Base-by-base conservation (phyloP, 176 grass and related monocot species). In the Alopecurus myosuroides region DNA sequence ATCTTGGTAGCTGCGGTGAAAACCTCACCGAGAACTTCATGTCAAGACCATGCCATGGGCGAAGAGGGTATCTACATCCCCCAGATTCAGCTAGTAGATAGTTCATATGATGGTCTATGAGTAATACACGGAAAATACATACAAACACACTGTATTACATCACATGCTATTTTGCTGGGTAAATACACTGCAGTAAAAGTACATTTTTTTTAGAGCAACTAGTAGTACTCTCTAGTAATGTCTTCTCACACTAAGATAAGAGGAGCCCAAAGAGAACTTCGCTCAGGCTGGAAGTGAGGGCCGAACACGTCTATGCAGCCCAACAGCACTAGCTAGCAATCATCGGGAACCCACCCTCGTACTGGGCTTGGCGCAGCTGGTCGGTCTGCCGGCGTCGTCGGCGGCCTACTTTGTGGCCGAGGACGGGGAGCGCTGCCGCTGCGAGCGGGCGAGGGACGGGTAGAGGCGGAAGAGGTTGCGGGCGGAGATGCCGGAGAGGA, bases 401-500 rank as follows among this genome's bases (percentile, higher is more conserved):
- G 30, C 44, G 42, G 76, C 17, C 51, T 10, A 11, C 53, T 28
- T 52, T 0, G 55, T 52, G 6, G 15, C 20, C 50, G 50, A 52
- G 30, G 62, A 9, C 1, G 70, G 9, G 70, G 25, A 29, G 25
- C 25, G 7, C 23, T 46, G 41, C 7, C 25, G 7, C 13, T 46
- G 41, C 3, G 40, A 28, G 25, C 1, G 22, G 41, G 37, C 31
- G 62, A 18, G 52, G 11, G 41, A 75, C 2, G 91, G 80, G 84
- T 95, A 91, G 71, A 88, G 89, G 35, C 88, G 84, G 77, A 97
- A 96, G 84, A 92, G 79, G 67, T 82, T 94, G 74, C 91, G 85
- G 14, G 97, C 97, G 57, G 97, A 99, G 83, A 96, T 36, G 18
- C 51, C 85, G 28, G 94, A 87, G 49, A 89, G 74, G 11, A 89